Conservation (phyloP, 83 land plant species). For the Picea abies region DNA sequence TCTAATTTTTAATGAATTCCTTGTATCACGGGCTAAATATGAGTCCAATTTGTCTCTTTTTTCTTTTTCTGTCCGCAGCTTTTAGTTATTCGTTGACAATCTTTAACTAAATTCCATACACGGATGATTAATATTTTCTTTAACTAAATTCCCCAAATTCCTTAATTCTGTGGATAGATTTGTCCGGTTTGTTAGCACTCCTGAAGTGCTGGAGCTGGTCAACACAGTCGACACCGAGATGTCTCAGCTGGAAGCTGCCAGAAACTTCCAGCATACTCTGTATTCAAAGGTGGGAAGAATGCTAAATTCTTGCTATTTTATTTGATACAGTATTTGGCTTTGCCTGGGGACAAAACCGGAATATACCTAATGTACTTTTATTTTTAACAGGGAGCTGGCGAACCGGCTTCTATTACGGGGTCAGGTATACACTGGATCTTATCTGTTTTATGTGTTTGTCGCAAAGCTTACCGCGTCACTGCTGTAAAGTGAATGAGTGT, state of each 20-base stretch:
- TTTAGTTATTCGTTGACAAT: too few relatives aligned
- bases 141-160: neutral
- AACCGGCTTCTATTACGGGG: conserved; percentile 31
- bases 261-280: conserved; percentile 21
- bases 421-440: conserved; percentile 28
- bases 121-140: too few relatives aligned
- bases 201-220: conserved; percentile 73
- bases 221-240: conserved; percentile 74
- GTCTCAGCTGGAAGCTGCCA: conserved; percentile 77
- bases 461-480: neutral
- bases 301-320: neutral
- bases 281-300: conserved; percentile 3
- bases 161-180: conserved; percentile 39
- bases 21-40: neutral
- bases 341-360: neutral
- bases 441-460: neutral
- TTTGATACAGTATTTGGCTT: neutral
- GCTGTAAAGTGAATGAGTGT: neutral
- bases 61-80: too few relatives aligned
- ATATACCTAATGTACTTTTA: too few relatives aligned
- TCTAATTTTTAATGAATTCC: neutral
- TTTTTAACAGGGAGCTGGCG: conserved; percentile 41
- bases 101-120: too few relatives aligned
- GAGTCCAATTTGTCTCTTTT: neutral
- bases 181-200: conserved; percentile 85